Evolutionary conservation across 768 basidiomycete species (phyloP).

Genomic region (Dendrothele bispora): DNA sequence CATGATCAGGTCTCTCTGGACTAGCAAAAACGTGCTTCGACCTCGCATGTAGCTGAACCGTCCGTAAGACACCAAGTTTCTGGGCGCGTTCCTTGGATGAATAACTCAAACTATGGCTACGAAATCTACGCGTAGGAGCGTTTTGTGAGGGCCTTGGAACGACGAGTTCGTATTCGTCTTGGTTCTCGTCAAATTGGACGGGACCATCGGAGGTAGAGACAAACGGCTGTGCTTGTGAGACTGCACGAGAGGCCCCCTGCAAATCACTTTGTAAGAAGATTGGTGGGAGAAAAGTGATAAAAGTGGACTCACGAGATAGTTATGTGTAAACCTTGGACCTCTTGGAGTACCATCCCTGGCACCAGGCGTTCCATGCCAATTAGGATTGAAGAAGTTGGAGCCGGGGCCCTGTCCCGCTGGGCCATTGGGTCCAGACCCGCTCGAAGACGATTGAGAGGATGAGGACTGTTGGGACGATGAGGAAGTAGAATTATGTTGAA

Average conservation of each 20-base stretch:
- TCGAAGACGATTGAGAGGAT: too few species aligned
- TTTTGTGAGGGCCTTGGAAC: conserved; percentile 21
- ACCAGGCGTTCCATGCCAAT: conserved; percentile 72
- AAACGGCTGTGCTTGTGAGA: conserved; percentile 69
- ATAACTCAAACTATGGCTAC: conserved; percentile 64
- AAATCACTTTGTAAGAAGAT: conserved; percentile 2
- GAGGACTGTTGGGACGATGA: conserved; percentile 37
- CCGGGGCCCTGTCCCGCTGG: too few species aligned
- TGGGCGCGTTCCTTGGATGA: conserved; percentile 39
- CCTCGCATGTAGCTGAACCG: conserved; percentile 63
- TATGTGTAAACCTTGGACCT: conserved; percentile 69
- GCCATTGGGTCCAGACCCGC: too few species aligned
- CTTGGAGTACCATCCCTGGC: conserved; percentile 76
- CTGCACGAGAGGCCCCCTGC: conserved; percentile 68
- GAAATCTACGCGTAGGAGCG: conserved; percentile 36
- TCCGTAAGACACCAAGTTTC: conserved; percentile 58
- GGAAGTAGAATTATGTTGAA: conserved; percentile 53
- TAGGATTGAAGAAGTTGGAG: conserved; percentile 31
- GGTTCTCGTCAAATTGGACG: conserved; percentile 55
- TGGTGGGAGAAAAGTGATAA: conserved; percentile 1
- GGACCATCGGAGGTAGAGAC: conserved; percentile 51
- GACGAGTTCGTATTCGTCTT: conserved; percentile 38
- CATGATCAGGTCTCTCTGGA: conserved; percentile 12
- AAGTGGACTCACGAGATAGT: conserved; percentile 56
- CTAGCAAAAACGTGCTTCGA: conserved; percentile 57